phyloP scores from a whole-genome alignment of 345 rosid species.

The Turnera subulata region DNA sequence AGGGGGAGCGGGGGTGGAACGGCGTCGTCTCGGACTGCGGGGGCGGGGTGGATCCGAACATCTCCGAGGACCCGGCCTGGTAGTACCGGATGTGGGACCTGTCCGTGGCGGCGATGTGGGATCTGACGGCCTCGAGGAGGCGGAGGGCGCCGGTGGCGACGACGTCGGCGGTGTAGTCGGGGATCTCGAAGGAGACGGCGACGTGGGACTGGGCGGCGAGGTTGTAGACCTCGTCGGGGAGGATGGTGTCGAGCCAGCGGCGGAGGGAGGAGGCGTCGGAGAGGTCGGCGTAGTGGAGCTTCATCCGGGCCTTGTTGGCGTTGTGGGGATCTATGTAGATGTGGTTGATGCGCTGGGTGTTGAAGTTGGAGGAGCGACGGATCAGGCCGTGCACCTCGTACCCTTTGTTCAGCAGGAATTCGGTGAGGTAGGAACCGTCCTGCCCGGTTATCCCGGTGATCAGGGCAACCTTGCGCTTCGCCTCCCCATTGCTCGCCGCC shows the following conservation, averaged over 20 bases:
- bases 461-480: slow-evolving; percentile 50
- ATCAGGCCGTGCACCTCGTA: slow-evolving; percentile 85
- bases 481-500: slow-evolving; percentile 43
- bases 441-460: slow-evolving; percentile 96
- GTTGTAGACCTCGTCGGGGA: slow-evolving; percentile 88
- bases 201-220: slow-evolving; percentile 96
- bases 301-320: slow-evolving; percentile 75
- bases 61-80: slow-evolving; percentile 95
- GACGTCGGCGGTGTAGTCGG: slow-evolving; percentile 91
- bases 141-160: slow-evolving; percentile 96
- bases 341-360: slow-evolving; percentile 92
- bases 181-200: slow-evolving; percentile 94
- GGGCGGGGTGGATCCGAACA: slow-evolving; percentile 94
- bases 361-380: slow-evolving; percentile 94
- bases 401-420: slow-evolving; percentile 74
- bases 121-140: slow-evolving; percentile 88
- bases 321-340: slow-evolving; percentile 98
- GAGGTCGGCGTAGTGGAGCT: slow-evolving; percentile 90
- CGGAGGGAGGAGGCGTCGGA: slow-evolving; percentile 90
- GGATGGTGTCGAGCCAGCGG: slow-evolving; percentile 87
- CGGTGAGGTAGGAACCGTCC: slow-evolving; percentile 92
- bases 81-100: slow-evolving; percentile 62
- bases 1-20: slow-evolving; percentile 95
- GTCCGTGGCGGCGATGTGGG: slow-evolving; percentile 72
- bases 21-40: slow-evolving; percentile 80